Base-by-base conservation (phyloP, 495 filamentous ascomycete genomes). In the Bombardia bombarda region DNA sequence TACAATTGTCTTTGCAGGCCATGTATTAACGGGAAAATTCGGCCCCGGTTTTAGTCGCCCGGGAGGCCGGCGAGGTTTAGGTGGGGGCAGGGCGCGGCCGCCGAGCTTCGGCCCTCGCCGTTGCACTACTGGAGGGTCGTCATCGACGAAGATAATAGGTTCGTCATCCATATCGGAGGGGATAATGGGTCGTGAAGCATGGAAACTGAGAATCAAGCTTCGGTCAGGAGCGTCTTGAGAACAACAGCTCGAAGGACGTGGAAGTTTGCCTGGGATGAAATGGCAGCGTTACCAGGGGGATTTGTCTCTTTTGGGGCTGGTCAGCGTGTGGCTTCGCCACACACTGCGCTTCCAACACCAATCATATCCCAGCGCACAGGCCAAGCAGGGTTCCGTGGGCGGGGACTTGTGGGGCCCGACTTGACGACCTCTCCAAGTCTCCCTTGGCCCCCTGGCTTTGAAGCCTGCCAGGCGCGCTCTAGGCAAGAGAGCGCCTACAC, bases 111-210 rank as follows among this genome's bases (percentile, higher is more conserved):
- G 42, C 25, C 42, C 42, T 45, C 17, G 42, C 25, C 42, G 42
- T 38, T 22, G 34, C 35, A 38, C 33, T 23, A 31, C 42, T 38
- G 17, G 34, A 38, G 42, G 42, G 33, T 36, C 42, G 32, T 44
- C 42, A 30, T 45, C 42, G 42, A 45, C 42, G 33, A 38, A 38
- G 42, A 45, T 43, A 26, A 43, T 30, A 45, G 42, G 23, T 45
- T 45, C 16, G 22, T 45, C 21, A 38, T 45, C 42, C 33, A 45
- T 43, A 7, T 35, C 40, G n/a, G 20, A 35, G 19, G 21, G 40
- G 31, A 21, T 23, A 34, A 22, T 34, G 32, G 40, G 38, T 34
- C 18, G 7, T 32, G 28, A 34, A 26, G 18, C 31, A 43, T 35
- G 31, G 40, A 26, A 43, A 35, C 30, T 24, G 30, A 12, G 30